Percentiles rank a stretch among this genome's conserved stretches.
These are phyloP conservation scores for Russula ochroleuca DNA, from an alignment of 768 basidiomycete species.

Conservation along the genomic window DNA sequence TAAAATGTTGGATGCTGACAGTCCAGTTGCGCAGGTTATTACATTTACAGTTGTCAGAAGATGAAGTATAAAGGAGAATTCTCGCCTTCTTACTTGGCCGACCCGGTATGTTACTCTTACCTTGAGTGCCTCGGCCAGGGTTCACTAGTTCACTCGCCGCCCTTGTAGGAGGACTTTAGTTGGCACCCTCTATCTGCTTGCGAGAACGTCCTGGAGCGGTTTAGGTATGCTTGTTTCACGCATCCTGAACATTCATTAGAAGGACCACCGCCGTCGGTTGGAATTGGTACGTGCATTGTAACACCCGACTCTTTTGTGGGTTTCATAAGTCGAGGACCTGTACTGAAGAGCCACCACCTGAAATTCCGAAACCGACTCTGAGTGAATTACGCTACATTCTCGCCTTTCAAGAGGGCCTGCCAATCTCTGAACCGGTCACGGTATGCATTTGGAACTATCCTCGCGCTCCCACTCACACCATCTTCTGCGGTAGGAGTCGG, in stretches of 20 bases:
- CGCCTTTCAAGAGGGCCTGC: neutral
- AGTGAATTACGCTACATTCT: conserved; percentile 6
- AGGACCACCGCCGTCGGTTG: conserved; percentile 1
- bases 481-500: conserved; percentile 10
- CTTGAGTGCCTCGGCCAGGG: neutral
- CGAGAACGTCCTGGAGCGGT: conserved; percentile 53
- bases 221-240: conserved; percentile 68
- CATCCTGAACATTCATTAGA: conserved; percentile 52
- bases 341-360: conserved; percentile 10
- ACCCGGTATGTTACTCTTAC: conserved; percentile 55
- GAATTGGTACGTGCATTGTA: conserved; percentile 3
- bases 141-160: neutral
- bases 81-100: conserved; percentile 77
- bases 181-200: conserved; percentile 71
- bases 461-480: neutral
- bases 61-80: conserved; percentile 98
- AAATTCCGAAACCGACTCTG: conserved; percentile 7
- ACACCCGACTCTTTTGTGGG: no score
- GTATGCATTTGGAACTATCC: neutral
- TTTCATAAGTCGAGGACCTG: no score
- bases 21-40: conserved; percentile 59
- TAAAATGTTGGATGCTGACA: neutral
- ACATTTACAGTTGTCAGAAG: conserved; percentile 87
- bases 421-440: conserved; percentile 8
- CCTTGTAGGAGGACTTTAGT: conserved; percentile 61